Evolutionary conservation across 305 asterid species (phyloP), one percentile per base, ranked within the genome.

Genomic region (Ilex paraguariensis): DNA sequence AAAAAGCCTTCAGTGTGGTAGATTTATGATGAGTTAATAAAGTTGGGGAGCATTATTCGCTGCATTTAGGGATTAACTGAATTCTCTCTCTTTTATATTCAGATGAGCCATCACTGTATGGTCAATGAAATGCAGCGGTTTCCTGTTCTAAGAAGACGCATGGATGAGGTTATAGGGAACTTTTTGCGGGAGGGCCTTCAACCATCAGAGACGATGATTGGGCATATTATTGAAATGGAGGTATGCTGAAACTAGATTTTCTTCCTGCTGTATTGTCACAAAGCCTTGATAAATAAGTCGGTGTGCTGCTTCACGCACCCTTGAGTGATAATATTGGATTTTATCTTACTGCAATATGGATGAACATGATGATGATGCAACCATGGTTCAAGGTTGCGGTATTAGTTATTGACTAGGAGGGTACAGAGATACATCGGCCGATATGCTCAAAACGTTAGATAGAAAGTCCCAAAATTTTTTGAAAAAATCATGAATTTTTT

Each of bases 161-260:
- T 91, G 86, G 95, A 88, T 75, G 88, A 80, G 67, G 95, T 83
- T 56, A 75, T 80, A 36, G 88, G 90, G 58, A 77, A 72, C 65
- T 88, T 91, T 81, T 72, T 91, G 70, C 77, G 84, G 63, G 95
- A 80, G 82, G 98, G 97, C 68, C 93, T 94, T 73, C 85, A 76
- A 63, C 99, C 99, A 31, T 94, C 96, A n/a, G 91, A 91, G 82
- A 85, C 93, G 46, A 91, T 91, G 98, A 91, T 94, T 62, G 82
- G 97, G 10, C 95, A 88, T 77, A 81, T 94, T 67, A 82, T 94
- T 71, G 97, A 85, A 75, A 94, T 94, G 99, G 99, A 94, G 97
- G 99, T 94, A 62, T 66, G 28, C 55, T 55, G 32, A 10, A 39
- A 16, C 52, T 21, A 21, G 28, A 21, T 21, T 21, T 21, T 21